Percentiles rank a stretch among this genome's conserved stretches.
These are phyloP conservation scores for Beauveria pseudobassiana DNA, from an alignment of 2,329 filamentous ascomycete species.

Conservation along the genomic window DNA sequence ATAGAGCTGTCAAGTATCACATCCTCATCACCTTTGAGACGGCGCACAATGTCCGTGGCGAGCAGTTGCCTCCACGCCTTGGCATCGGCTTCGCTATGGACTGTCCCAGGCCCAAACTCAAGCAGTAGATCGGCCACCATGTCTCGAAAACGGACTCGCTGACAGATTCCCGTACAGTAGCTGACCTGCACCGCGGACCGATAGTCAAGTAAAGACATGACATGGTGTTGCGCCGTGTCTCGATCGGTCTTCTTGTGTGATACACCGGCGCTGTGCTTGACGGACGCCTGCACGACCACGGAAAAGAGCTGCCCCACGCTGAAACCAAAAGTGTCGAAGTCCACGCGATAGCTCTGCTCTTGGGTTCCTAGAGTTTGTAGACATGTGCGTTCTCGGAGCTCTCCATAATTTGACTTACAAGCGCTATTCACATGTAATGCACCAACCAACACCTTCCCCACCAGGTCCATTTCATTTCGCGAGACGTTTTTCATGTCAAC, in stretches of 20 bases:
- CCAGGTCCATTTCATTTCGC: neutral
- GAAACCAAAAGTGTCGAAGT: neutral
- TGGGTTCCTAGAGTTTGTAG: neutral
- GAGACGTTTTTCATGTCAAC: neutral
- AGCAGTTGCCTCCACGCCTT: neutral
- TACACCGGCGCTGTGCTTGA: neutral
- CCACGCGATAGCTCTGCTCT: neutral
- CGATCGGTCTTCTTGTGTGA: neutral
- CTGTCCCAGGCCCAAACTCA: neutral
- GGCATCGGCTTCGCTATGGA: neutral
- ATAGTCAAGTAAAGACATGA: neutral
- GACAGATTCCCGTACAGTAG: neutral
- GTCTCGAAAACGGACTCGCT: neutral
- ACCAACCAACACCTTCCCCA: neutral
- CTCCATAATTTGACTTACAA: neutral
- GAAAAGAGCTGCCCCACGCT: neutral
- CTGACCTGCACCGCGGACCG: neutral
- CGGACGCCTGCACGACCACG: neutral
- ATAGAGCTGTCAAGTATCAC: neutral
- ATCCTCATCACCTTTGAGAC: neutral
- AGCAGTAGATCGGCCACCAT: neutral
- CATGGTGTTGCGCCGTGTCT: neutral
- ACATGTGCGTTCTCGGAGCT: neutral
- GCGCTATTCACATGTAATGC: neutral
- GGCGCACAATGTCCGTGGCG: neutral